Percentiles rank a stretch among this genome's conserved stretches.
Evolutionary conservation across 805 yeast species (phyloP).

Genomic region (Ogataea paradorogensis): DNA sequence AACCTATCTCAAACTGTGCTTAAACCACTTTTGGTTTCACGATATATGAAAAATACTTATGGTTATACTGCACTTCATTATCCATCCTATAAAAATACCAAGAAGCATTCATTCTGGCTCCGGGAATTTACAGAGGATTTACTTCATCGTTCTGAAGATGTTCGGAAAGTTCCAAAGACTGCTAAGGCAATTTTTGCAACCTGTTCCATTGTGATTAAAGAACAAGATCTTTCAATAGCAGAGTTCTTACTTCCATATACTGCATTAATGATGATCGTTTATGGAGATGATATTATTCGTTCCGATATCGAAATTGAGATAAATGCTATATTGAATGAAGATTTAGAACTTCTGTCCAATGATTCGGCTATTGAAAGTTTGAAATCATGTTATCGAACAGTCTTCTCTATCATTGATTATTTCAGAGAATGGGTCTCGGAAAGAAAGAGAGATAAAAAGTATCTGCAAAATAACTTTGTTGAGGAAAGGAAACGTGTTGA

Average conservation of each 20-base stretch:
- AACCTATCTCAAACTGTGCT: constrained; percentile 69
- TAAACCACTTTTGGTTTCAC: constrained; percentile 70
- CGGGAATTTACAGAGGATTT: constrained; percentile 65
- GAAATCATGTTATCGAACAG: constrained; percentile 64
- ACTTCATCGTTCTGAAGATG: constrained; percentile 41
- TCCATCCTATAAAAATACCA: constrained; percentile 61
- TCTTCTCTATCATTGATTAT: constrained; percentile 79
- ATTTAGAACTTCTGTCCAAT: constrained; percentile 43
- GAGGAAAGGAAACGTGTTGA: constrained; percentile 39
- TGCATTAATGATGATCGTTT: constrained; percentile 54
- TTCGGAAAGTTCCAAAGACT: constrained; percentile 23
- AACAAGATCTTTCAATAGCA: constrained; percentile 67
- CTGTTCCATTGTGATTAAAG: constrained; percentile 61
- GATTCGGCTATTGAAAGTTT: constrained; percentile 55
- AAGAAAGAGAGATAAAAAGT: constrained; percentile 32
- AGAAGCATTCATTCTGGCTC: constrained; percentile 70
- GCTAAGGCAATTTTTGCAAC: constrained; percentile 53
- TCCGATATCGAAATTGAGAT: constrained; percentile 58
- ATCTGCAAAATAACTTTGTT: constrained; percentile 11
- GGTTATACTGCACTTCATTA: constrained; percentile 45
- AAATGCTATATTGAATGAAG: constrained; percentile 50
- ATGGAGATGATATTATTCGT: constrained; percentile 36
- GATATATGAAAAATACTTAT: constrained; percentile 57
- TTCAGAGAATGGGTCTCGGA: constrained; percentile 69
- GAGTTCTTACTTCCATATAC: constrained; percentile 76